Percentiles rank a stretch among this genome's conserved stretches.
Conservation (phyloP, 345 rosid genomes). For the Carallia brachiata region DNA sequence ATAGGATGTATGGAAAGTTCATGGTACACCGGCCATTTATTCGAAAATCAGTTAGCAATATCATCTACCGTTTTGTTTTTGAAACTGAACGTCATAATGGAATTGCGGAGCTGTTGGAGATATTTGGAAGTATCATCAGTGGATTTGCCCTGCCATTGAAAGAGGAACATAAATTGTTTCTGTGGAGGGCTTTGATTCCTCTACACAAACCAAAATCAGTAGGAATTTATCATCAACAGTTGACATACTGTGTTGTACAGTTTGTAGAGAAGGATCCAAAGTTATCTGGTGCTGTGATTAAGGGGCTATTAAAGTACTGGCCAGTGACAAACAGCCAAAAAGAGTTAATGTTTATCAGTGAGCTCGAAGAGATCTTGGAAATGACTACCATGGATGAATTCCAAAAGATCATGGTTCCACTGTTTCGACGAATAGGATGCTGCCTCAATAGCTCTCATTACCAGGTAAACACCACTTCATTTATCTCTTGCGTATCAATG, state of each 20-base stretch:
- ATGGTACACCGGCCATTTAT: slow-evolving; percentile 71
- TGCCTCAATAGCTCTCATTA: slow-evolving; percentile 76
- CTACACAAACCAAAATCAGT: slow-evolving; percentile 74
- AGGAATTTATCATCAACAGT: slow-evolving; percentile 71
- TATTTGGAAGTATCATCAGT: slow-evolving; percentile 71
- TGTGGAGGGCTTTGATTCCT: slow-evolving; percentile 67
- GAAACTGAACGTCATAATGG: slow-evolving; percentile 75
- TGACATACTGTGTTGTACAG: slow-evolving; percentile 68
- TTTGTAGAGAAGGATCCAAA: slow-evolving; percentile 69
- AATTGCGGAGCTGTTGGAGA: slow-evolving; percentile 73
- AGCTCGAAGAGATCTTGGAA: slow-evolving; percentile 78
- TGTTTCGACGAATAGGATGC: slow-evolving; percentile 62
- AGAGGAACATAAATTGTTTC: slow-evolving; percentile 66
- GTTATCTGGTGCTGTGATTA: slow-evolving; percentile 48
- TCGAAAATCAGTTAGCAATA: slow-evolving; percentile 64
- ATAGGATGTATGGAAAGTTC: slow-evolving; percentile 66
- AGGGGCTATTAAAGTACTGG: slow-evolving; percentile 76
- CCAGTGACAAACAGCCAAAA: slow-evolving; percentile 80
- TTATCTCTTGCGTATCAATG: not conserved
- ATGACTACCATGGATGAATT: slow-evolving; percentile 58
- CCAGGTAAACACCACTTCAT: slow-evolving; percentile 44
- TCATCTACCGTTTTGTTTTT: slow-evolving; percentile 62
- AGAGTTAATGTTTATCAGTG: slow-evolving; percentile 81
- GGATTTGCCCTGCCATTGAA: slow-evolving; percentile 81
- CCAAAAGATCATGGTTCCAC: slow-evolving; percentile 53